These are phyloP conservation scores for Hypoxylon subgilvum DNA, from an alignment of 495 filamentous ascomycete species.

Conservation along the genomic window DNA sequence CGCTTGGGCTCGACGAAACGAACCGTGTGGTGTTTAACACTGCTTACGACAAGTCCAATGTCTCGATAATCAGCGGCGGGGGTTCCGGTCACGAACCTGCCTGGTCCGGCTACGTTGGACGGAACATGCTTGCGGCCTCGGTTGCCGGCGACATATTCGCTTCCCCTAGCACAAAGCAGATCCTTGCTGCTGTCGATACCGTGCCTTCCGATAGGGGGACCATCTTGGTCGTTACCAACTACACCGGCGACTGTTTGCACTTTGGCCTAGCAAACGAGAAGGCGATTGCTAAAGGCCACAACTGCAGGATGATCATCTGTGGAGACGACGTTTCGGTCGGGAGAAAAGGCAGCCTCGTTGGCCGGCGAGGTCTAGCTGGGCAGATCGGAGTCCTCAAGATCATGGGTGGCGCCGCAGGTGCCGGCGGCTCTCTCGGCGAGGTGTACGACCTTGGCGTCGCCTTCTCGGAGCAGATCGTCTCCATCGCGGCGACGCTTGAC, in stretches of 20 bases:
- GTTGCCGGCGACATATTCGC: constrained; percentile 69
- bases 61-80: constrained; percentile 66
- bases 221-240: constrained; percentile 69
- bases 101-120: constrained; percentile 68
- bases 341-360: constrained; percentile 61
- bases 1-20: constrained; percentile 60
- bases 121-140: constrained; percentile 64
- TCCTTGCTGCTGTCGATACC: constrained; percentile 62
- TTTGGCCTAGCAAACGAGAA: constrained; percentile 69
- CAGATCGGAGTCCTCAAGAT: constrained; percentile 57
- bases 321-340: constrained; percentile 68
- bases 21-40: constrained; percentile 65
- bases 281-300: constrained; percentile 60
- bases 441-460: constrained; percentile 62
- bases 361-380: constrained; percentile 63
- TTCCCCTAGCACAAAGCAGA: constrained; percentile 66
- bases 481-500: constrained; percentile 65
- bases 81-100: constrained; percentile 69
- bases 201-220: constrained; percentile 63
- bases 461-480: constrained; percentile 61
- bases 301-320: constrained; percentile 62
- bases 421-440: constrained; percentile 60
- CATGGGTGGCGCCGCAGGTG: constrained; percentile 53
- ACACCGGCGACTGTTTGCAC: constrained; percentile 70
- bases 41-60: constrained; percentile 55